A percentile compares a stretch with the other conserved stretches of the same genome.
These are phyloP conservation scores for Kazachstania psychrophila DNA, from an alignment of 805 yeast genomes.

Conservation along the genomic window DNA sequence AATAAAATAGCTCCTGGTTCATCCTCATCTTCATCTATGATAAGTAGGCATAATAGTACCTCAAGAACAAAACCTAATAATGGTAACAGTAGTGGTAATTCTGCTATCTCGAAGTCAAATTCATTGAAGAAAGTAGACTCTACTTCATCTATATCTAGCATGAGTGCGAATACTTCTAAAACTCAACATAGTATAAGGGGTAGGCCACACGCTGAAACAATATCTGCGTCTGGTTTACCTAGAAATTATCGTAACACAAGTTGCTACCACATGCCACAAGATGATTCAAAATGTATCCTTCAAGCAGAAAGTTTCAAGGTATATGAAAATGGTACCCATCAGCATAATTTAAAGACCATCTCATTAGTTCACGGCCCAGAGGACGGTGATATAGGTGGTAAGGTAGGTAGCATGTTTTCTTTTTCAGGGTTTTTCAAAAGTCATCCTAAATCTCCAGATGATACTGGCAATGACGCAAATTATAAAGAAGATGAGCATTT, in stretches of 20 bases:
- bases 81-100: background rate
- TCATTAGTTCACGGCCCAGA: slow-evolving; percentile 10
- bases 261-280: slow-evolving; percentile 1
- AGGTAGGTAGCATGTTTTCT: slow-evolving; percentile 12
- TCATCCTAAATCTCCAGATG: slow-evolving; percentile 10
- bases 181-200: slow-evolving; percentile 3
- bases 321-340: slow-evolving; percentile 25
- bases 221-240: slow-evolving; percentile 16
- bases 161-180: background rate
- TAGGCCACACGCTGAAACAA: slow-evolving; percentile 19
- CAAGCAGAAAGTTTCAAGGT: slow-evolving; percentile 21
- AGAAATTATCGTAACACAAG: slow-evolving; percentile 4
- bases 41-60: slow-evolving; percentile 1
- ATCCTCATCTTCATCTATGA: background rate
- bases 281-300: slow-evolving; percentile 13
- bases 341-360: slow-evolving; percentile 21
- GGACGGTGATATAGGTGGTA: background rate
- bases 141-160: slow-evolving; percentile 4
- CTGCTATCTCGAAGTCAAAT: slow-evolving; percentile 2
- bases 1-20: background rate
- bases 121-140: slow-evolving; percentile 9
- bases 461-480: background rate
- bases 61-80: background rate
- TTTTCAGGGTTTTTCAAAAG: slow-evolving; percentile 18
- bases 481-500: slow-evolving; percentile 4